phyloP scores from a whole-genome alignment of 305 asterid species.

The Rubia balearica region DNA sequence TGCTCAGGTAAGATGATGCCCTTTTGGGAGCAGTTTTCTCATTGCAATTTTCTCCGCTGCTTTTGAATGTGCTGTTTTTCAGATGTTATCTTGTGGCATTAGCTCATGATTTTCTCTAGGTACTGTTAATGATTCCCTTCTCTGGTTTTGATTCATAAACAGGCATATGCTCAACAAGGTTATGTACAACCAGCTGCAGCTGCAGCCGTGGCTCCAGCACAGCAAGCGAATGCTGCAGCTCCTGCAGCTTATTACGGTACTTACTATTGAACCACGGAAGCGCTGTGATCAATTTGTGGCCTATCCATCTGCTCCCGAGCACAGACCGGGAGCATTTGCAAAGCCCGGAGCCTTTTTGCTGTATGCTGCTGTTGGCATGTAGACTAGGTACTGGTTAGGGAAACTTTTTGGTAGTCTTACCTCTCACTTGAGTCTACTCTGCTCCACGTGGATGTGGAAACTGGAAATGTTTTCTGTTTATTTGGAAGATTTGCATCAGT shows the following conservation, averaged over 20 bases:
- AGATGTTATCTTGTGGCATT: neutral
- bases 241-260: conserved; percentile 56
- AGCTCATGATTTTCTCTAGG: neutral
- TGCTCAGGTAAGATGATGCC: conserved; percentile 47
- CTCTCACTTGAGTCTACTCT: neutral
- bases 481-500: neutral
- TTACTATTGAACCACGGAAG: conserved; percentile 45
- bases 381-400: conserved; percentile 7
- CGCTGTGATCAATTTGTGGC: conserved; percentile 28
- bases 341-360: conserved; percentile 12
- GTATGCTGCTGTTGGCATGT: conserved; percentile 14
- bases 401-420: neutral
- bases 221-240: conserved; percentile 54
- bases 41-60: neutral
- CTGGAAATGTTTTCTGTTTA: neutral
- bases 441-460: neutral
- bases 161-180: conserved; percentile 58
- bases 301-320: conserved; percentile 18
- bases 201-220: conserved; percentile 51
- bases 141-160: conserved; percentile 16
- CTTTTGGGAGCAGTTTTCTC: neutral
- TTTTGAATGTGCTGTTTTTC: neutral
- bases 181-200: conserved; percentile 60
- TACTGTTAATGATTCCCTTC: neutral
- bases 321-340: neutral